These are phyloP conservation scores for Pyrus communis DNA, from an alignment of 306 rosid genomes.

Conservation along the genomic window DNA sequence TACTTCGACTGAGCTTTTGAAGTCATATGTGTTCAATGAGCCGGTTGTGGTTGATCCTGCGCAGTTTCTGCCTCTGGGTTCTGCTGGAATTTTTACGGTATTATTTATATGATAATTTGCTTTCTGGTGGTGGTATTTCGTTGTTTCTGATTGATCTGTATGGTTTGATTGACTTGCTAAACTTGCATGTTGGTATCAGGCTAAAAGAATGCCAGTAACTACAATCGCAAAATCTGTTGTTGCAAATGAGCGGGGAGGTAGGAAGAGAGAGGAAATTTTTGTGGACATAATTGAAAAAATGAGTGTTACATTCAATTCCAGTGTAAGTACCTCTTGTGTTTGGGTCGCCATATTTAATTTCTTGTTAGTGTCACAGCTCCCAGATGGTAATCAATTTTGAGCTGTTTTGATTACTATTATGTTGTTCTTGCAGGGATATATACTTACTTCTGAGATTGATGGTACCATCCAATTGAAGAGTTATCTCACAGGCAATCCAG, in stretches of 20 bases:
- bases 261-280: constrained; percentile 90
- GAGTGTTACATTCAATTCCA: constrained; percentile 87
- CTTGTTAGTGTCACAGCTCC: not conserved
- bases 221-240: constrained; percentile 84
- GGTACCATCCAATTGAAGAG: constrained; percentile 99
- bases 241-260: constrained; percentile 86
- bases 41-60: constrained; percentile 65
- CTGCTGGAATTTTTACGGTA: constrained; percentile 84
- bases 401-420: constrained; percentile 8
- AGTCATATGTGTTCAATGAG: constrained; percentile 81
- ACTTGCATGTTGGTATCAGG: constrained; percentile 44
- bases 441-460: constrained; percentile 92
- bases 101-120: not conserved
- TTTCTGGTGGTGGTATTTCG: not conserved
- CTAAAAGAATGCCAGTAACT: constrained; percentile 83
- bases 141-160: constrained; percentile 1
- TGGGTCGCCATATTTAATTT: not conserved
- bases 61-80: constrained; percentile 63
- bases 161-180: constrained; percentile 19
- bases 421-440: constrained; percentile 60
- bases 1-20: constrained; percentile 89
- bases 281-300: constrained; percentile 92
- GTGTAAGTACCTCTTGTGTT: constrained; percentile 46
- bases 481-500: constrained; percentile 87
- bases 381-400: not conserved